Evolutionary conservation across 1,139 yeast species (phyloP), one percentile per base, ranked within the genome.

Genomic region (Pichia sp.): DNA sequence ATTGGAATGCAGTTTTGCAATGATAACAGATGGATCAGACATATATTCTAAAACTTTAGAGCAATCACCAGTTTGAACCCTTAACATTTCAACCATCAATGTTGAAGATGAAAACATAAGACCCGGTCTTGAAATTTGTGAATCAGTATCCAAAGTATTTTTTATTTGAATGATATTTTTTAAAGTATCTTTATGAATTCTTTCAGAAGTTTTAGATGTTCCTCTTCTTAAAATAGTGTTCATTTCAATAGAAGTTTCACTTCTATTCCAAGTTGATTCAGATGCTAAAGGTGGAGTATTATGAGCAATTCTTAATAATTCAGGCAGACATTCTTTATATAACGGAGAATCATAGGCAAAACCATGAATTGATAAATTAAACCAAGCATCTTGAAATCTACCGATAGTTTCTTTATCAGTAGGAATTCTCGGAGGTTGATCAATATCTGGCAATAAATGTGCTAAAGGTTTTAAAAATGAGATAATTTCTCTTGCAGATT

Each of bases 211-310:
- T 60, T 85, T 85, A 0, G 96, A 85, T 0, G 96, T 83, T 4
- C 96, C 96, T 56, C 97, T 77, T 63, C 96, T 80, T 52, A 94
- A 74, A 36, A 94, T 89, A 1, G 96, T 86, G 63, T 92, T 92
- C 69, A 92, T 76, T 60, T 94, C 97, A 56, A 92, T 75, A 4
- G 96, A 88, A 31, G 95, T 86, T 63, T 92, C 98, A 28, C 92
- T 84, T 61, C 90, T 81, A 63, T 85, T 85, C 71, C 95, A 82
- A 2, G 95, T 83, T 26, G 78, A 71, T 58, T 88, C 96, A 2
- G 96, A 85, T 0, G 96, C 97, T 51, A 94, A 75, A 0, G 97
- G 95, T 5, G 98, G 98, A 5, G 97, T 77, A 60, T 78, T 85
- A 59, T 84, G 79, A 0, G 98, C 97, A 59, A 94, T 86, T 50